Evolutionary conservation across 1,139 yeast genomes (phyloP), one percentile per base, ranked within the genome.

Genomic region (Blastobotrys petasosporus): DNA sequence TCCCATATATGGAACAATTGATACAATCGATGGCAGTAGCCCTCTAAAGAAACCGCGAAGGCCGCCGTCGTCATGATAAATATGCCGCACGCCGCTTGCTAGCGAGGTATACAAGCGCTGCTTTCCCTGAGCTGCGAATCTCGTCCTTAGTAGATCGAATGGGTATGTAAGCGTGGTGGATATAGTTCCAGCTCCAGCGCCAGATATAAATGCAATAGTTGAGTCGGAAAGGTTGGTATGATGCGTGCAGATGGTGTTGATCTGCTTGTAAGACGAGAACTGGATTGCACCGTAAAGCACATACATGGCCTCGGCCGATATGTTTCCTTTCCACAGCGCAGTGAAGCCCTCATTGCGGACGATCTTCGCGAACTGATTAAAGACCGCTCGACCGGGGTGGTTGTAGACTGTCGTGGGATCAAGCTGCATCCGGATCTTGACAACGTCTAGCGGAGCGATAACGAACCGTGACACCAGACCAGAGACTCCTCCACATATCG

Each of bases 251-350:
- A 64, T 46, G 5, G 63, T 65, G 60, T 81, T 83, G 36, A 80
- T 64, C 1, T 72, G 61, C 1, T 86, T 71, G 61, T 83, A 87
- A 1, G 87, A 69, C 1, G 92, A 72, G 65, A 92, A 92, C 62
- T 92, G 97, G 1, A 79, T 69, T 1, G 86, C 88, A 10, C 97
- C 96, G 58, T 92, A 92, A 17, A 85, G 55, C 13, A 92, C 71
- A 60, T 92, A 92, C 79, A 92, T 76, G 37, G 80, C 65, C 54
- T 87, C 90, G 0, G 97, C 98, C 0, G 98, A 95, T 0, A 86
- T 76, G 62, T 92, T 92, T 0, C 98, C 98, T 63, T 88, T 90
- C 97, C 97, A 92, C 17, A 92, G 70, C 0, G 90, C 81, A 10
- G 59, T 52, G 0, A 75, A n/a, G 2, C 87, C 86, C 57, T 82